Evolutionary conservation across 1,139 yeast genomes (phyloP), one percentile per base, ranked within the genome.

Genomic region (Geotrichum fermentans): DNA sequence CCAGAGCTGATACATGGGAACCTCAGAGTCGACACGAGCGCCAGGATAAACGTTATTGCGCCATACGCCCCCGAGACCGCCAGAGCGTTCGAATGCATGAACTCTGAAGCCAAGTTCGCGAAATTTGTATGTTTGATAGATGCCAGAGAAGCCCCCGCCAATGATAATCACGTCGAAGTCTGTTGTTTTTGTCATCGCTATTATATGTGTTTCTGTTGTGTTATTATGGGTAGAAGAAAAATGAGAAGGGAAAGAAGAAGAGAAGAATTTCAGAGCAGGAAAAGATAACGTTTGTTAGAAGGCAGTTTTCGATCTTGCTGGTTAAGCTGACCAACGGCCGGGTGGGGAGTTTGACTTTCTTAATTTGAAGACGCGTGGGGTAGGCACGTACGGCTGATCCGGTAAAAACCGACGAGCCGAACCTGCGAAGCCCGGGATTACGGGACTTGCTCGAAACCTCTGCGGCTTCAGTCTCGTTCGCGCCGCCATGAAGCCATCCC

Each of bases 41-140:
- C 65, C 80, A 2, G 80, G 80, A 55, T 76, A 76, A 2, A 77
- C 68, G 56, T 76, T 76, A 45, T 77, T 76, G 60, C 69, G 72
- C 80, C 80, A 76, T 34, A 79, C 74, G 4, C 80, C 80, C n/a
- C 80, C 80, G 52, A 74, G 67, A 45, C 69, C 63, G 44, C 62
- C 65, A 51, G 72, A 77, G 53, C 71, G 71, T 52, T 76, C 80
- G 53, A 72, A 74, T 5, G 75, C 62, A 20, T 52, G 60, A 22
- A 52, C 54, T 59, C 68, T 54, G 67, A 66, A 59, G 66, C 78
- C 43, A 62, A 60, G 43, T 58, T 68, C 37, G 64, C 68, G 56
- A 66, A 62, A 33, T 64, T 62, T 45, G 65, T 66, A 46, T 62
- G 61, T 47, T 64, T 63, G 53, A 62, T 65, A 69, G 51, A 75